Conservation (phyloP, 2,329 filamentous ascomycete genomes). For the Stenocarpella maydis region DNA sequence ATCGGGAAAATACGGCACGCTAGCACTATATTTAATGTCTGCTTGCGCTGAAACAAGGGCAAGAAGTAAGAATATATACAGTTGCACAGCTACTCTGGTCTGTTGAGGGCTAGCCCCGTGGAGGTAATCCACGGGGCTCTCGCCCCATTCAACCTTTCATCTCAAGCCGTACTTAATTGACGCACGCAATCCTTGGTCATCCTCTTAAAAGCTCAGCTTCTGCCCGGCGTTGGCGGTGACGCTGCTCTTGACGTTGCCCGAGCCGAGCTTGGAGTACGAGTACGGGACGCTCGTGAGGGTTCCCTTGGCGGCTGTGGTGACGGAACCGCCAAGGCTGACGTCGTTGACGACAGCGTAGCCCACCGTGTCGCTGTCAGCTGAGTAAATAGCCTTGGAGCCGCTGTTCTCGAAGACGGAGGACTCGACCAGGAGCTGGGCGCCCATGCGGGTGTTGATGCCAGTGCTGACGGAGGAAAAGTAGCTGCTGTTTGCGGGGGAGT, state of each 20-base stretch:
- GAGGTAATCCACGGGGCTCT: background rate
- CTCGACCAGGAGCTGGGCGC: constrained; percentile 65
- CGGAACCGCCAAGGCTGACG: constrained; percentile 52
- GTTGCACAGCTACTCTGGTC: background rate
- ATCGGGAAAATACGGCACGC: too few species aligned
- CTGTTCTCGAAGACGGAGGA: constrained; percentile 58
- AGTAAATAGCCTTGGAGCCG: constrained; percentile 45
- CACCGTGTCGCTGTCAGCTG: constrained; percentile 50
- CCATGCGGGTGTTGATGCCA: constrained; percentile 64
- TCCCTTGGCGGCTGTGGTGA: constrained; percentile 58
- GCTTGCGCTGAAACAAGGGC: background rate
- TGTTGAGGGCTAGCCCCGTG: background rate
- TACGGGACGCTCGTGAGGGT: constrained; percentile 63
- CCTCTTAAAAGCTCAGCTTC: constrained; percentile 46
- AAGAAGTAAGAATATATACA: constrained; percentile 6
- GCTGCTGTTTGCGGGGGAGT: constrained; percentile 42
- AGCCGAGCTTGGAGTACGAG: constrained; percentile 59
- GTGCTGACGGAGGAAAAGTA: constrained; percentile 51
- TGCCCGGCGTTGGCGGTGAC: constrained; percentile 51
- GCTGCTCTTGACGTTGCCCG: constrained; percentile 53
- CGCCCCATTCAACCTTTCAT: too few species aligned
- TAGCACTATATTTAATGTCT: background rate
- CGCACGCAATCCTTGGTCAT: background rate
- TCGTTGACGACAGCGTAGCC: constrained; percentile 53
- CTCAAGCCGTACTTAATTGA: too few species aligned